Conservation (phyloP, 2,329 filamentous ascomycete species). For the Colletotrichum sp. region DNA sequence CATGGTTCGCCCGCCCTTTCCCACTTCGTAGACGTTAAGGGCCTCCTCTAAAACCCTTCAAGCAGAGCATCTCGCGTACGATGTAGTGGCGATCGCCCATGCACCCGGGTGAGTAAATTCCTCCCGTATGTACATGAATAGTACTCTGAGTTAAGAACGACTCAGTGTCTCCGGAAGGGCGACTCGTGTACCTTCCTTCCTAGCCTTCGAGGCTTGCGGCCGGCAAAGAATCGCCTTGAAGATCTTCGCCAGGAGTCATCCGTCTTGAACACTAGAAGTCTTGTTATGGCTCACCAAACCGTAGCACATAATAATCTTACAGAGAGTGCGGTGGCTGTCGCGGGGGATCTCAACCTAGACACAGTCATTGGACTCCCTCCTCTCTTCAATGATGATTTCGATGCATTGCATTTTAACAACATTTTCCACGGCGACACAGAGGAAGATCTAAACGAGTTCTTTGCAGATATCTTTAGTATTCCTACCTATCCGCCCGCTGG, state of each 20-base stretch:
- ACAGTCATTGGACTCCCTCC: neutral
- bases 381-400: neutral
- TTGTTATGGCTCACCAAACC: neutral
- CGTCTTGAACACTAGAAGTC: neutral
- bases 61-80: neutral
- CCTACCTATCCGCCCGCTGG: neutral
- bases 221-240: neutral
- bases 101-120: neutral
- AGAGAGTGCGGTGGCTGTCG: neutral
- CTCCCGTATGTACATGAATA: neutral
- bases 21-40: neutral
- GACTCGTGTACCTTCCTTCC: neutral
- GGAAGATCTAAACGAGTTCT: neutral
- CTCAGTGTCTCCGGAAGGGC: neutral
- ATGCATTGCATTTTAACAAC: neutral
- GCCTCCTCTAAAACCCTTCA: neutral
- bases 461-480: neutral
- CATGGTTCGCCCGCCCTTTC: neutral
- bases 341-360: neutral
- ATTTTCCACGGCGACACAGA: neutral
- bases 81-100: neutral
- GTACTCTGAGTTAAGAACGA: neutral
- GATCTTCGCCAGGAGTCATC: neutral
- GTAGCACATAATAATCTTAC: neutral
- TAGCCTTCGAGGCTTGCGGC: neutral